Evolutionary conservation across 371 early-diverging fungal species (phyloP).

Genomic region (Rhizomucor pusillus): DNA sequence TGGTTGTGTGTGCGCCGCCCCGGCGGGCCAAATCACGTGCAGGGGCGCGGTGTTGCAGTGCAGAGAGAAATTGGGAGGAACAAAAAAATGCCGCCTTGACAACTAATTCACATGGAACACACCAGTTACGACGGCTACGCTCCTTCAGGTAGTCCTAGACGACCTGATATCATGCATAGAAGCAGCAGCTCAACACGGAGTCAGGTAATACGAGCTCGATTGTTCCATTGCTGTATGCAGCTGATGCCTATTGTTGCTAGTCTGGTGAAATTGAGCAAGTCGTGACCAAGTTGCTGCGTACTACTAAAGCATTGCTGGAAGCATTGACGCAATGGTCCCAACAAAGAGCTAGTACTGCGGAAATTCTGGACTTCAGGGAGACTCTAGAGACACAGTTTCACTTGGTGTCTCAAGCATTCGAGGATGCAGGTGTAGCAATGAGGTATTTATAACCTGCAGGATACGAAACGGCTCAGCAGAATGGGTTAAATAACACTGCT

Average conservation of each 20-base stretch:
- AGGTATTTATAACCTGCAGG: conserved; percentile 32
- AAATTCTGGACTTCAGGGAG: conserved; percentile 58
- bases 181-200: conserved; percentile 5
- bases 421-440: conserved; percentile 50
- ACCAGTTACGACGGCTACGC: neutral
- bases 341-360: conserved; percentile 37
- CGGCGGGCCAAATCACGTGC: too few relatives aligned
- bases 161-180: conserved; percentile 11
- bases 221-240: neutral
- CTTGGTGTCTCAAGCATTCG: conserved; percentile 54
- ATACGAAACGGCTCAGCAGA: neutral
- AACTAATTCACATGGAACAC: too few relatives aligned
- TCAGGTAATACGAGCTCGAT: conserved; percentile 6
- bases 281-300: conserved; percentile 57
- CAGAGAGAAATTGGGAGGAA: too few relatives aligned
- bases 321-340: conserved; percentile 60
- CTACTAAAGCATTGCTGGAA: conserved; percentile 58
- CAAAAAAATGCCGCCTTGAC: too few relatives aligned
- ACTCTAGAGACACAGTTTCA: conserved; percentile 58
- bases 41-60: too few relatives aligned
- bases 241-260: conserved; percentile 11
- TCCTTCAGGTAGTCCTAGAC: conserved; percentile 1
- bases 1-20: too few relatives aligned
- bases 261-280: conserved; percentile 59
- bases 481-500: neutral